A percentile compares a stretch with the other conserved stretches of the same genome.
Evolutionary conservation across 2,329 filamentous ascomycete genomes (phyloP).

Genomic region (Cercospora sp.): DNA sequence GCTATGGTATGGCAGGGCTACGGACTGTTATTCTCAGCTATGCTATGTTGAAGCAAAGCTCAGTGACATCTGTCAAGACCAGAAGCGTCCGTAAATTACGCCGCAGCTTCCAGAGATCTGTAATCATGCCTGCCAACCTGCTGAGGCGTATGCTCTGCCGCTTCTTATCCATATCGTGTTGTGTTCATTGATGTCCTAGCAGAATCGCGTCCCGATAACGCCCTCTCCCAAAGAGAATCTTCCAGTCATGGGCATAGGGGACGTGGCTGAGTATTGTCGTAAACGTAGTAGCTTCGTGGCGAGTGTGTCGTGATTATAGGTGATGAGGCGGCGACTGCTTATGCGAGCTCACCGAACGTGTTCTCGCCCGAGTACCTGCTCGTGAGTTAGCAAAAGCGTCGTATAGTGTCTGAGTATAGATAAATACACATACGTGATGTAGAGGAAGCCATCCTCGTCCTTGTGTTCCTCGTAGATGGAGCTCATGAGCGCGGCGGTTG

Average conservation of each 20-base stretch:
- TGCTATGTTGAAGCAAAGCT: neutral
- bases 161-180: slow-evolving; percentile 15
- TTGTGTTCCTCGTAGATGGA: slow-evolving; percentile 99
- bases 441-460: slow-evolving; percentile 82
- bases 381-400: slow-evolving; percentile 16
- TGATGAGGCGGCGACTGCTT: slow-evolving; percentile 23
- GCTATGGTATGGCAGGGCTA: slow-evolving; percentile 14
- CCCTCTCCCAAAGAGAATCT: slow-evolving; percentile 26
- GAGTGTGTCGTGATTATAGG: slow-evolving; percentile 12
- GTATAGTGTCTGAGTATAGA: too few species aligned
- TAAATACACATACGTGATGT: slow-evolving; percentile 74
- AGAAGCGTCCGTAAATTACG: neutral
- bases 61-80: neutral
- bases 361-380: slow-evolving; percentile 95
- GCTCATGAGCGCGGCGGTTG: slow-evolving; percentile 96
- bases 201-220: slow-evolving; percentile 21
- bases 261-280: slow-evolving; percentile 21
- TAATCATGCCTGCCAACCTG: neutral
- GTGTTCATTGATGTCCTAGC: slow-evolving; percentile 15
- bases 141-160: slow-evolving; percentile 2
- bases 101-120: slow-evolving; percentile 1
- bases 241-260: slow-evolving; percentile 21
- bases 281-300: slow-evolving; percentile 12
- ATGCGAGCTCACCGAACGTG: slow-evolving; percentile 72
- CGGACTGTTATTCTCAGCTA: slow-evolving; percentile 4